These are phyloP conservation scores for Neurospora sp. DNA, from an alignment of 495 filamentous ascomycete genomes.

Conservation along the genomic window DNA sequence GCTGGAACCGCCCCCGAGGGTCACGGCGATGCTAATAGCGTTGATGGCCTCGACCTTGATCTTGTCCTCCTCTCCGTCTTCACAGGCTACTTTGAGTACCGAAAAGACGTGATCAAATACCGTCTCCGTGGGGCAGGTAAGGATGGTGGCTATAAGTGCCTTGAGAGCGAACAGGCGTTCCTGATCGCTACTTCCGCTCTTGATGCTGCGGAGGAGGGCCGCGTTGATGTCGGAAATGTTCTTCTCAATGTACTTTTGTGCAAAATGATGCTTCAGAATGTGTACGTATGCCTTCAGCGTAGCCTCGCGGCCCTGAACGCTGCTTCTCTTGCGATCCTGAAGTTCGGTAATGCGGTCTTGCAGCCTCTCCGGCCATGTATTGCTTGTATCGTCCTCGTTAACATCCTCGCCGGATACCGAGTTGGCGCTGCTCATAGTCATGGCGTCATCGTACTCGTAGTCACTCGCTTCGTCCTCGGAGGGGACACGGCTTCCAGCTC, in stretches of 20 bases:
- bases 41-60: conserved; percentile 70
- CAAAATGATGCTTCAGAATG: conserved; percentile 64
- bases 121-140: conserved; percentile 61
- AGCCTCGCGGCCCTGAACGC: conserved; percentile 67
- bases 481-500: conserved; percentile 50
- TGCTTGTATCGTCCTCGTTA: conserved; percentile 33
- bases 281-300: conserved; percentile 59
- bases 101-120: conserved; percentile 56
- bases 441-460: conserved; percentile 30
- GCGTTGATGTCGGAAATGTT: conserved; percentile 56
- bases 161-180: conserved; percentile 65
- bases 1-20: conserved; percentile 69
- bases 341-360: conserved; percentile 69
- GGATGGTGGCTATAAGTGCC: conserved; percentile 65
- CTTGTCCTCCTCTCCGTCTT: conserved; percentile 53
- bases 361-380: conserved; percentile 58
- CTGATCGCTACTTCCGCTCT: conserved; percentile 56
- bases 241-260: conserved; percentile 52
- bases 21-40: conserved; percentile 58
- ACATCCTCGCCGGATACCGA: conserved; percentile 38
- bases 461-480: conserved; percentile 70
- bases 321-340: conserved; percentile 76
- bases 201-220: conserved; percentile 65
- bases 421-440: conserved; percentile 20
- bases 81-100: conserved; percentile 57